phyloP scores from a whole-genome alignment of 345 rosid genomes.

The Camelina neglecta region DNA sequence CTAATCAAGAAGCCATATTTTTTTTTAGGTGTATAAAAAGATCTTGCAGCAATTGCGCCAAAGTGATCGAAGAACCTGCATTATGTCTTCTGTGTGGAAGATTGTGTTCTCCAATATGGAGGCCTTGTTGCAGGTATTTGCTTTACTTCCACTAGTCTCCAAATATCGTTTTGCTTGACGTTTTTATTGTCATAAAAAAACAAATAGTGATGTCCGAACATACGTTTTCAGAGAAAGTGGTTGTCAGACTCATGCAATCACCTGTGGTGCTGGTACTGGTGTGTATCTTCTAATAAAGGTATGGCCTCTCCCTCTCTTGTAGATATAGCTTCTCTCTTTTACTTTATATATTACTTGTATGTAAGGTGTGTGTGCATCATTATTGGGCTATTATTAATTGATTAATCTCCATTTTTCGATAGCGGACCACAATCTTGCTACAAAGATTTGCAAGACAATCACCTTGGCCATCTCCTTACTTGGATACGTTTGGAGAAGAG shows the following conservation, averaged over 20 bases:
- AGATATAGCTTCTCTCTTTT: constrained; percentile 11
- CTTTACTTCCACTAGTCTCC: constrained; percentile 28
- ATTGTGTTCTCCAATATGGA: constrained; percentile 78
- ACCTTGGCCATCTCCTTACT: constrained; percentile 92
- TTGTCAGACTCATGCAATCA: constrained; percentile 69
- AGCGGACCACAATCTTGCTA: constrained; percentile 84
- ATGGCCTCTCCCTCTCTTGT: constrained; percentile 29
- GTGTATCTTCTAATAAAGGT: constrained; percentile 88
- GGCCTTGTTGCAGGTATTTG: constrained; percentile 82
- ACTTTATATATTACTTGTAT: constrained; percentile 7
- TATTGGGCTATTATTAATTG: constrained; percentile 6
- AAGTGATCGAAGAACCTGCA: constrained; percentile 66
- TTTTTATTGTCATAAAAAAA: constrained; percentile 3
- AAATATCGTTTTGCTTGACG: constrained; percentile 15
- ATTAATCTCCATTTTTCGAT: constrained; percentile 27
- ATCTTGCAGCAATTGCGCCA: constrained; percentile 64
- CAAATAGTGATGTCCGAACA: neutral
- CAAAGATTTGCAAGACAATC: constrained; percentile 84
- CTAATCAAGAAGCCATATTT: constrained; percentile 23
- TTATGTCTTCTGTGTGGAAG: constrained; percentile 91
- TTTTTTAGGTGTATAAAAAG: constrained; percentile 75
- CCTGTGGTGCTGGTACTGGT: constrained; percentile 86
- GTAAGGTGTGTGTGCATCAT: constrained; percentile 23
- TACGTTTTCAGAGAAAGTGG: constrained; percentile 61
- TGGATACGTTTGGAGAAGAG: constrained; percentile 98